Evolutionary conservation across 1,284 basidiomycete genomes (phyloP), one percentile per base, ranked within the genome.

Genomic region (Sanguinoderma infundibulare): DNA sequence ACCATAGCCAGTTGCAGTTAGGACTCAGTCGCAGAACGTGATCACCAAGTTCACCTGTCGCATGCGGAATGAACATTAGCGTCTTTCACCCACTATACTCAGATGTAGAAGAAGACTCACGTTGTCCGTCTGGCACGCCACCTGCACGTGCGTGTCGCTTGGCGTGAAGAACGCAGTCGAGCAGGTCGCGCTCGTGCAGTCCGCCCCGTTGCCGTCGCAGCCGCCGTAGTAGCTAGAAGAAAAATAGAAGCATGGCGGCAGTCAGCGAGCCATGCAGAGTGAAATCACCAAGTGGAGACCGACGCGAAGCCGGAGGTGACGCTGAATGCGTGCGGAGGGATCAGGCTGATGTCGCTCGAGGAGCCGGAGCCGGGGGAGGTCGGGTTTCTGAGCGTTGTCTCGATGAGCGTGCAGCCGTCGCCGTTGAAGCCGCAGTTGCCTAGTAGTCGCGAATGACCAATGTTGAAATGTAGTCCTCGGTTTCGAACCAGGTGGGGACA

Each of bases 301-400:
- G 53, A 73, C 69, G 64, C 66, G 67, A 78, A 77, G 14, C 69
- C 69, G 9, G 70, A 63, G 36, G 62, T 57, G 22, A 76, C 76
- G 61, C 72, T 74, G 65, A 73, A 73, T 2, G 67, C 67, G 61
- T 78, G 77, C 17, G 79, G 78, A 0, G 65, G 1, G 42, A 83
- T 82, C 61, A 83, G 71, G 59, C 78, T 80, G 51, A 83, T 71
- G 62, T 83, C 81, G 17, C 70, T 67, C 44, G 74, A 77, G 5
- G 79, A 79, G 8, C 81, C 81, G 61, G 75, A 72, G 4, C 81
- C 81, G 3, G 70, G 49, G 35, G 70, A 69, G 12, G 69, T 67
- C 5, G 81, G 75, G 67, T 83, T 80, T 56, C 69, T 71, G 57
- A 83, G 71, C 32, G 78, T 82, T 70, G 73, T 78, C 69, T 83